phyloP scores from a whole-genome alignment of 805 yeast species.

The Candida boidinii region DNA sequence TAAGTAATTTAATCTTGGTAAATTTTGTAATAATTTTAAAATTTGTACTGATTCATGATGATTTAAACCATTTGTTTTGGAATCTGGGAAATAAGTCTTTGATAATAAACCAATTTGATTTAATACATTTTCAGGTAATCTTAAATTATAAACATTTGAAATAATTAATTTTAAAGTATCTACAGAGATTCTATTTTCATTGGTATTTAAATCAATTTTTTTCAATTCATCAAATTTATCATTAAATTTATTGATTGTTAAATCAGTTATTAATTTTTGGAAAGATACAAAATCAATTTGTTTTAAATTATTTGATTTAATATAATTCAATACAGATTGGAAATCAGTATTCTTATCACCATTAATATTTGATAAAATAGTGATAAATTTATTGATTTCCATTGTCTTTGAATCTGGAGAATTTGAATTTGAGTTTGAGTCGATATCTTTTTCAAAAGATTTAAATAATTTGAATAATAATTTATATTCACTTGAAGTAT shows the following conservation, averaged over 20 bases:
- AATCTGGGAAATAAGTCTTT: conserved; percentile 18
- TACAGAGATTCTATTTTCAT: conserved; percentile 8
- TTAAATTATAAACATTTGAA: conserved; percentile 17
- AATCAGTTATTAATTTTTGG: conserved; percentile 12
- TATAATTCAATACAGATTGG: background rate
- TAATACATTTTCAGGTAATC: conserved; percentile 40
- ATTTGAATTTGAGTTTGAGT: conserved; percentile 4
- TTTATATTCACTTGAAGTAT: conserved; percentile 38
- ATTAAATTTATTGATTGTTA: conserved; percentile 21
- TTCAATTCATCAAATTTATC: conserved; percentile 10
- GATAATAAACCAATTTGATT: conserved; percentile 46
- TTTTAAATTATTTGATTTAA: background rate
- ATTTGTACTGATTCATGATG: conserved; percentile 39
- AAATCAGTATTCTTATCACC: conserved; percentile 11
- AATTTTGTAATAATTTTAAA: conserved; percentile 33
- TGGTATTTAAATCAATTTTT: conserved; percentile 1
- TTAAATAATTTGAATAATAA: conserved; percentile 47
- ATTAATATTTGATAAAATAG: conserved; percentile 14
- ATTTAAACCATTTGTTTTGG: conserved; percentile 35
- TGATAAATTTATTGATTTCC: conserved; percentile 11
- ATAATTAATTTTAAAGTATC: conserved; percentile 14
- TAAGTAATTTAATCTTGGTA: conserved; percentile 24
- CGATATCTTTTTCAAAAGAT: conserved; percentile 30
- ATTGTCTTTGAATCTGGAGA: conserved; percentile 9
- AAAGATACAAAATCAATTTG: conserved; percentile 11